Base-by-base conservation (phyloP, 169 alveolate genomes). In the Plasmodium chabaudi region DNA sequence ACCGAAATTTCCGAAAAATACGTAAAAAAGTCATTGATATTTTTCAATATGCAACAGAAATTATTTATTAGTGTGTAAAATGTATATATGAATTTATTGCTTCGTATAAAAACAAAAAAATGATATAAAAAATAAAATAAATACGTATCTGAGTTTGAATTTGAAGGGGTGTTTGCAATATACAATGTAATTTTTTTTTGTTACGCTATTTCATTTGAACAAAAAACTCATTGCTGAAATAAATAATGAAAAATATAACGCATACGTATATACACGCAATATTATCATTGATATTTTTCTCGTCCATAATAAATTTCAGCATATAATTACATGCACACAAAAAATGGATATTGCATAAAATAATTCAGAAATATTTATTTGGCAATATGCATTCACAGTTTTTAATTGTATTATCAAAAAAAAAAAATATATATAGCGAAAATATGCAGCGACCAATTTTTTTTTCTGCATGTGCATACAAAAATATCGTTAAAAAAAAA, bases 401-500 rank as follows among this genome's bases (percentile, higher is more conserved):
- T 34, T 34, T 34, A 34, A 34, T 34, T 3, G 42, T 34, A 34
- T 34, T 34, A 34, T 34, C 42, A 34, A 25, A 44, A 34, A 39
- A 71, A 51, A 42, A 15, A 71, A 51, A 71, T 5, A 46, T 64
- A 68, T 7, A 71, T 57, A 73, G 87, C 87, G 71, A 59, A 51
- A 55, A 19, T 65, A 65, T 42, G 72, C 72, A 13, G 87, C 12
- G 69, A 57, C 68, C 53, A 73, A 57, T 57, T 73, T 21, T 73
- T 34, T 44, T 25, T 19, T 59, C n/a, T 49, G 87, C 87, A 51
- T 73, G 87, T 73, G 87, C 72, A 73, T 59, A 73, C 12, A 73
- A 73, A 73, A 46, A 57, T 51, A 73, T 73, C 87, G 87, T 15
- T 39, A 47, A 72, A 72, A 72, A 72, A 72, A 73, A 72, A 72